Evolutionary conservation across 805 yeast genomes (phyloP).

Genomic region (Isabelozyma rhagii): DNA sequence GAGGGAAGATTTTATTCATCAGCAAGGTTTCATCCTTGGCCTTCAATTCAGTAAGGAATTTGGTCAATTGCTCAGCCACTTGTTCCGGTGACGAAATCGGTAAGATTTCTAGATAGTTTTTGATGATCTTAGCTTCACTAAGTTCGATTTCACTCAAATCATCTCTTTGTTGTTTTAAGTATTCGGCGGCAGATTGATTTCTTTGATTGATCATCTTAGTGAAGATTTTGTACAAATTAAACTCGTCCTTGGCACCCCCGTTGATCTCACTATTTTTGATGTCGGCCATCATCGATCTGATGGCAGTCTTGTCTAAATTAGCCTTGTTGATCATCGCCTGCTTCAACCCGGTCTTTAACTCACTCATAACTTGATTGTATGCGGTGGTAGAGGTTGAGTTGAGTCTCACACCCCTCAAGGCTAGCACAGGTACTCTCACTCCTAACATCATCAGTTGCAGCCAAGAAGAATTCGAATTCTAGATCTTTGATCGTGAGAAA

Average conservation of each 20-base stretch:
- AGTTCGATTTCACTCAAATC: constrained; percentile 56
- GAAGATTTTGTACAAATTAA: constrained; percentile 11
- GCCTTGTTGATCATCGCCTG: constrained; percentile 22
- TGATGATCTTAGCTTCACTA: constrained; percentile 42
- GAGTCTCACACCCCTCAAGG: background rate
- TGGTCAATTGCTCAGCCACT: constrained; percentile 23
- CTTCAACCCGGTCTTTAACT: constrained; percentile 18
- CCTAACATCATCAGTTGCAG: background rate
- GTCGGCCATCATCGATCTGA: constrained; percentile 17
- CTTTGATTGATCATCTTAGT: constrained; percentile 47
- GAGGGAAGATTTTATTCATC: constrained; percentile 4
- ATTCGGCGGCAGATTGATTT: constrained; percentile 47
- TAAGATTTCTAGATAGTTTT: constrained; percentile 34
- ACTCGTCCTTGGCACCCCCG: constrained; percentile 21
- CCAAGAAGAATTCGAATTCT: background rate
- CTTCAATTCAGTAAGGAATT: constrained; percentile 20
- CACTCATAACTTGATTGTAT: constrained; percentile 11
- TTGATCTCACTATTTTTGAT: constrained; percentile 22
- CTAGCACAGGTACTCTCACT: background rate
- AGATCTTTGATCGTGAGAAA: too few species aligned
- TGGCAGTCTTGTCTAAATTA: constrained; percentile 16
- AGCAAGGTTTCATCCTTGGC: constrained; percentile 3
- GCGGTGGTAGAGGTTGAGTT: constrained; percentile 4
- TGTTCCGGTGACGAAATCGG: constrained; percentile 50
- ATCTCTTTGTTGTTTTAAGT: constrained; percentile 39